Conservation (phyloP, 441 rosid genomes). For the Monsonia emarginata region DNA sequence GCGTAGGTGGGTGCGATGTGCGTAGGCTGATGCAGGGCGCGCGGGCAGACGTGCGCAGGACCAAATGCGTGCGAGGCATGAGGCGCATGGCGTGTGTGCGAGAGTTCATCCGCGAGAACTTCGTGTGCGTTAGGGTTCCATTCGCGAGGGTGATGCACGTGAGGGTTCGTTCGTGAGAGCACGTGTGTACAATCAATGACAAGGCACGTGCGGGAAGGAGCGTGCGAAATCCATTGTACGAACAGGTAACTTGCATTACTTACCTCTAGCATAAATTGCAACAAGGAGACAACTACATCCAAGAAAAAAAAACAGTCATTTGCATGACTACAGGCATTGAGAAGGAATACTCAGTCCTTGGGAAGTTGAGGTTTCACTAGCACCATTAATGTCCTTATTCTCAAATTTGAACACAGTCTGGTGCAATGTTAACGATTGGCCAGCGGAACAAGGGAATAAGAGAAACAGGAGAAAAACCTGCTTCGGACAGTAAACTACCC, state of each 20-base stretch:
- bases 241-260: not conserved
- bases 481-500: not conserved
- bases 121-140: too few species aligned
- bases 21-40: too few species aligned
- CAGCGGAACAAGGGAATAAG: not conserved
- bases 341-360: not conserved
- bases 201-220: too few species aligned
- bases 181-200: too few species aligned
- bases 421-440: not conserved
- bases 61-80: too few species aligned
- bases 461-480: not conserved
- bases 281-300: not conserved
- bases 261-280: not conserved
- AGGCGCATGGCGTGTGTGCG: too few species aligned
- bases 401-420: not conserved
- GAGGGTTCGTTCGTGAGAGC: too few species aligned
- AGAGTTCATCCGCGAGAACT: too few species aligned
- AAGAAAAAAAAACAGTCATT: not conserved
- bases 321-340: not conserved
- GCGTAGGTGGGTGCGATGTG: too few species aligned
- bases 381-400: not conserved
- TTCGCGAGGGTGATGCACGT: too few species aligned
- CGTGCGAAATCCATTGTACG: too few species aligned
- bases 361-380: not conserved
- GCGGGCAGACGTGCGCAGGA: too few species aligned